A percentile compares a stretch with the other conserved stretches of the same genome.
Conservation (phyloP, 805 yeast genomes). For the Ogataea methylovora region DNA sequence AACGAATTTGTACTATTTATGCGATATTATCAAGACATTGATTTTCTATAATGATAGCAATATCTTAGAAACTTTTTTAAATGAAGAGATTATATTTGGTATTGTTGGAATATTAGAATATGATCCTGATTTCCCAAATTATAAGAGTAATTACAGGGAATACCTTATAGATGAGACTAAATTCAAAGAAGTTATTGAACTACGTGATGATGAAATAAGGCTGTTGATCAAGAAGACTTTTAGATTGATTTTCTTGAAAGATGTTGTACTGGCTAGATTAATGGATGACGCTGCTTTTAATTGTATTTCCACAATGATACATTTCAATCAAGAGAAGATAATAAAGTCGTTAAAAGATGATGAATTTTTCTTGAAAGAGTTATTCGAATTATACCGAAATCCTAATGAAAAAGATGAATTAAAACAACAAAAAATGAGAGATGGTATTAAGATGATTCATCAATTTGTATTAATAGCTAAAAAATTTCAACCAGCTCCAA, state of each 20-base stretch:
- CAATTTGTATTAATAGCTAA: constrained; percentile 76
- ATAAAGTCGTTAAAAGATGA: constrained; percentile 49
- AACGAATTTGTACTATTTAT: constrained; percentile 53
- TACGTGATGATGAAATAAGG: constrained; percentile 39
- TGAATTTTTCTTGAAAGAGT: constrained; percentile 41
- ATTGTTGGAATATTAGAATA: constrained; percentile 79
- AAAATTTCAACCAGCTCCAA: constrained; percentile 49
- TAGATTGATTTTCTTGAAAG: constrained; percentile 73
- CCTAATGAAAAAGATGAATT: constrained; percentile 3
- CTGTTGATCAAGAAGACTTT: constrained; percentile 65
- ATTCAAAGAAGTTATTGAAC: constrained; percentile 68
- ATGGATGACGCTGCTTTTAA: constrained; percentile 75
- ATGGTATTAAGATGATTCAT: constrained; percentile 72
- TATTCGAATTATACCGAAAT: constrained; percentile 50
- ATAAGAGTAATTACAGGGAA: constrained; percentile 73
- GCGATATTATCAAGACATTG: constrained; percentile 66
- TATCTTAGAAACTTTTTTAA: constrained; percentile 49
- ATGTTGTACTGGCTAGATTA: constrained; percentile 75
- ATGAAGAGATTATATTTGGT: constrained; percentile 45
- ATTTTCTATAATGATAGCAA: constrained; percentile 64
- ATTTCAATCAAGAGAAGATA: constrained; percentile 60
- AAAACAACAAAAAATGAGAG: constrained; percentile 34
- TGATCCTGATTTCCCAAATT: constrained; percentile 78
- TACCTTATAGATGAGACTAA: constrained; percentile 48
- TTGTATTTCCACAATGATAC: constrained; percentile 59